Percentiles rank a stretch among this genome's conserved stretches.
Conservation (phyloP, 768 basidiomycete genomes). For the Vararia minispora region DNA sequence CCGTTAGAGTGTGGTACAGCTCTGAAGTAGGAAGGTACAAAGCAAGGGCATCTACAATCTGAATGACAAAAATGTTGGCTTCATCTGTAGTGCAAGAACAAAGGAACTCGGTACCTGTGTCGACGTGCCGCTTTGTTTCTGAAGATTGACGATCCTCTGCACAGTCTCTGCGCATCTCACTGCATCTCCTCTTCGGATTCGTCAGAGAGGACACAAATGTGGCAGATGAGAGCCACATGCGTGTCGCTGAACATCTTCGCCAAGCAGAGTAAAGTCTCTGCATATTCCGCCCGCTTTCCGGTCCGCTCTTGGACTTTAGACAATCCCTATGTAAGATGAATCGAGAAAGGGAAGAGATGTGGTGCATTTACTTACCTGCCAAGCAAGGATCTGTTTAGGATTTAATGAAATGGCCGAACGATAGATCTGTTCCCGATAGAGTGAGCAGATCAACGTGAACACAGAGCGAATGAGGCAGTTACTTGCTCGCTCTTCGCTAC, state of each 20-base stretch:
- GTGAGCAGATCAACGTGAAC: slow-evolving; percentile 14
- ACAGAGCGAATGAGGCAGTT: slow-evolving; percentile 19
- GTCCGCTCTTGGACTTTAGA: slow-evolving; percentile 54
- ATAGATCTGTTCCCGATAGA: slow-evolving; percentile 66
- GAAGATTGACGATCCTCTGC: slow-evolving; percentile 60
- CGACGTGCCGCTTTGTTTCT: slow-evolving; percentile 46
- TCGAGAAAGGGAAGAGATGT: not conserved
- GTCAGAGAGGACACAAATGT: not conserved
- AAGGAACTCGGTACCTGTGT: slow-evolving; percentile 33
- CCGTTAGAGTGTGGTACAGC: slow-evolving; percentile 47
- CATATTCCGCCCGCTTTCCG: slow-evolving; percentile 46
- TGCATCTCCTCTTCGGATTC: slow-evolving; percentile 33
- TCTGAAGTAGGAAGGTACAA: slow-evolving; percentile 69
- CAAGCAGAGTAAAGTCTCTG: slow-evolving; percentile 41
- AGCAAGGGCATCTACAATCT: slow-evolving; percentile 60
- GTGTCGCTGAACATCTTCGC: slow-evolving; percentile 43
- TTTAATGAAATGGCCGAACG: slow-evolving; percentile 62
- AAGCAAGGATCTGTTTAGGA: slow-evolving; percentile 63
- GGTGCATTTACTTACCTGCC: slow-evolving; percentile 85
- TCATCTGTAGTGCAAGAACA: not conserved
- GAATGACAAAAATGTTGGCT: slow-evolving; percentile 1
- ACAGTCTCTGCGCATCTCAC: slow-evolving; percentile 71
- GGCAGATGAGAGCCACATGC: slow-evolving; percentile 27
- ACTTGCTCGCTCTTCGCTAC: slow-evolving; percentile 78
- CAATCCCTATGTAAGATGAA: slow-evolving; percentile 55